Percentiles rank a stretch among this genome's conserved stretches.
These are phyloP conservation scores for Fusarium multiceps DNA, from an alignment of 2,329 filamentous ascomycete genomes.

Conservation along the genomic window DNA sequence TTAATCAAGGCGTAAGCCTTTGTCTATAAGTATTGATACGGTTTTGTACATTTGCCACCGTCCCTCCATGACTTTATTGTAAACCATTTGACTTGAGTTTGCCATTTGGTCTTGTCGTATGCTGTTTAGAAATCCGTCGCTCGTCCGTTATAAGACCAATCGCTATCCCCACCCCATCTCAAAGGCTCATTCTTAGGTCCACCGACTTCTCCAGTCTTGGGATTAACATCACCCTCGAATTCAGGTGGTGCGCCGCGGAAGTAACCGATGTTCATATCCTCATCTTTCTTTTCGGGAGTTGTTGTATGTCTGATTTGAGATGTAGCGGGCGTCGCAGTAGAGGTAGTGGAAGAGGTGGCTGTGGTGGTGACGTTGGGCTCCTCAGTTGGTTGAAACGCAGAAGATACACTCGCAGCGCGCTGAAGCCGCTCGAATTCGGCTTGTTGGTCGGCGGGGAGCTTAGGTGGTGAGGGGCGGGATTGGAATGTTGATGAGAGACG, in stretches of 20 bases:
- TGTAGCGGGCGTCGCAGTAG: conserved; percentile 43
- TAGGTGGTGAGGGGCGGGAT: conserved; percentile 77
- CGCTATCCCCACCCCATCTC: conserved; percentile 79
- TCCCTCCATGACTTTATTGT: neutral
- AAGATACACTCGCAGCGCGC: conserved; percentile 63
- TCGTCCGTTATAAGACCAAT: conserved; percentile 94
- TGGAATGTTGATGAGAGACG: conserved; percentile 54
- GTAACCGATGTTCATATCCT: conserved; percentile 69
- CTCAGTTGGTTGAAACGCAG: conserved; percentile 54
- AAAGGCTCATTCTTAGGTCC: conserved; percentile 98
- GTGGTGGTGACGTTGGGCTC: neutral
- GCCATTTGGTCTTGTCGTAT: no score
- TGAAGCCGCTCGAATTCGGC: conserved; percentile 91
- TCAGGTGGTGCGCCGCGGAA: conserved; percentile 84
- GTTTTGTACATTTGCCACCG: conserved; percentile 11
- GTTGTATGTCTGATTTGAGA: conserved; percentile 36
- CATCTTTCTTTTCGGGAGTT: conserved; percentile 49
- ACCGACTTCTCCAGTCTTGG: conserved; percentile 93
- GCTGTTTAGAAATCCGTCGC: conserved; percentile 83
- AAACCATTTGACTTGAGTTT: no score
- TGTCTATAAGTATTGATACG: conserved; percentile 35
- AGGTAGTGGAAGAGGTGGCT: neutral
- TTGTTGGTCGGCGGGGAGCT: conserved; percentile 88
- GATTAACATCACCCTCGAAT: conserved; percentile 92
- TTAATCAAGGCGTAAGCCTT: conserved; percentile 31